phyloP scores from a whole-genome alignment of 2,329 filamentous ascomycete species.

The Colletotrichum noveboracense region DNA sequence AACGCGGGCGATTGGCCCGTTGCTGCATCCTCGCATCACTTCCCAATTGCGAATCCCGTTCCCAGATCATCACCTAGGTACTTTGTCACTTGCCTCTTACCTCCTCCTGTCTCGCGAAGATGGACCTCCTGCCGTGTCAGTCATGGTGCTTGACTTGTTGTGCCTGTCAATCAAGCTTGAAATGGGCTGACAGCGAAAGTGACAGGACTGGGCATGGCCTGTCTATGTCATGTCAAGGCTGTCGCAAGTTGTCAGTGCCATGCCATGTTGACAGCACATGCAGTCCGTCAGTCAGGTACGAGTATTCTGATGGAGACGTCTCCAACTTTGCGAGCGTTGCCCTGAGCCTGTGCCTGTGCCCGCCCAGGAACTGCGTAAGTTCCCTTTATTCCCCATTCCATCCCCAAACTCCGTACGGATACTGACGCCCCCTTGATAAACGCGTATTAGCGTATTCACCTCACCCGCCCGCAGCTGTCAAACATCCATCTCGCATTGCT shows the following conservation, averaged over 20 bases:
- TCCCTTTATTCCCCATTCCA: background rate
- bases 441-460: constrained; percentile 5
- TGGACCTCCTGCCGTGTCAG: background rate
- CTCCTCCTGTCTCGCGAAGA: background rate
- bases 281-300: background rate
- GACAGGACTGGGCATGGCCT: background rate
- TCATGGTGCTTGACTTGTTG: background rate
- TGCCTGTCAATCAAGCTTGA: background rate
- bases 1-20: background rate
- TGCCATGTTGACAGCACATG: background rate
- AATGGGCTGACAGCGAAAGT: background rate
- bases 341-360: background rate
- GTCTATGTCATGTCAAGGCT: background rate
- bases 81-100: background rate
- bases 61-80: background rate
- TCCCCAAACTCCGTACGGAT: background rate
- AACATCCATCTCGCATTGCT: background rate
- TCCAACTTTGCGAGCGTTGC: background rate
- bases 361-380: background rate
- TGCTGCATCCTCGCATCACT: background rate
- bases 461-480: background rate
- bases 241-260: background rate
- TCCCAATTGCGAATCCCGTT: background rate
- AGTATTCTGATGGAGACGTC: background rate
- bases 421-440: background rate